Evolutionary conservation across 2,329 filamentous ascomycete genomes (phyloP), one percentile per base, ranked within the genome.

Genomic region (Colletotrichum viniferum): DNA sequence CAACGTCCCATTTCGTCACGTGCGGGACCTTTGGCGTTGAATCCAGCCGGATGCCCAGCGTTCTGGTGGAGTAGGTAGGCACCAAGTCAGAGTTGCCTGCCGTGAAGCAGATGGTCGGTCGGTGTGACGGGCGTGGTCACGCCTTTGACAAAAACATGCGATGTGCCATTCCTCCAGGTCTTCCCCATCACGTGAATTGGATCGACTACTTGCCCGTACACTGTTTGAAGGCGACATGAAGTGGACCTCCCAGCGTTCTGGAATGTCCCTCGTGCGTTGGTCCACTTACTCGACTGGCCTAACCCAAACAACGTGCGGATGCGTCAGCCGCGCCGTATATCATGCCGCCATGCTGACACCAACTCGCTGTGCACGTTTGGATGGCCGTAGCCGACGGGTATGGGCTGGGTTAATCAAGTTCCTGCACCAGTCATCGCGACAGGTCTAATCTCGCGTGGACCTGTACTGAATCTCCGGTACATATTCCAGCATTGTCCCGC

Each of bases 231-330:
- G 38, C 21, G 12, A n/a, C 26, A 13, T 24, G 28, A 30, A 4
- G 64, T 55, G 56, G 64, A 16, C 71, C 65, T 69, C 38, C 56
- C 56, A 62, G 43, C 9, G 58, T n/a, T 63, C 18, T 38, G 56
- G 43, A 63, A 63, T 70, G 28, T 7, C 65, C 65, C 71, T 73
- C 65, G 71, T 70, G 71, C 65, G 63, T 48, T 43, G 28, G 24
- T 26, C 24, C 18, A 24, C 43, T 7, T n/a, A 62, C 32, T 48
- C 43, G 10, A 55, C 68, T 70, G 71, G 71, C 58, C 58, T 61
- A 61, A 61, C 26, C 28, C 26, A 28, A 60, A n/a, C 18, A 30
- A 48, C 12, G 10, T 48, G n/a, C n/a, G n/a, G 43, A 18, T 48
- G 43, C 18, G 43, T 48, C n/a, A 48, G 43, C 43, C 43, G 43